These are phyloP conservation scores for Arabidopsis thaliana DNA, from an alignment of 345 rosid species.

Conservation along the genomic window TAIR10.1 NC_003071.7:5551501-5552000, in stretches of 20 bases:
- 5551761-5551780: neutral
- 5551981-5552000: conserved; percentile 83
- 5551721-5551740: conserved; percentile 3
- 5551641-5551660: conserved; percentile 10
- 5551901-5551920: neutral
- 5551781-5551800: conserved; percentile 4
- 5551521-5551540: conserved; percentile 61
- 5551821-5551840: conserved; percentile 22
- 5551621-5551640: neutral
- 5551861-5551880: neutral
- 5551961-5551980: conserved; percentile 94
- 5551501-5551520: conserved; percentile 97
- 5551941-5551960: conserved; percentile 87
- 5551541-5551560: conserved; percentile 25
- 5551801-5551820: conserved; percentile 1
- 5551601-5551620: conserved; percentile 14
- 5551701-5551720: conserved; percentile 5
- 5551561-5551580: neutral
- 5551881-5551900: neutral
- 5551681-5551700: neutral
- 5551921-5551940: conserved; percentile 5
- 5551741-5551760: neutral
- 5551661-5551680: conserved; percentile 2
- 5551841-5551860: conserved; percentile 22
- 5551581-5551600: conserved; percentile 11